Conservation (phyloP, 306 rosid genomes). For the Cicer cuneatum region DNA sequence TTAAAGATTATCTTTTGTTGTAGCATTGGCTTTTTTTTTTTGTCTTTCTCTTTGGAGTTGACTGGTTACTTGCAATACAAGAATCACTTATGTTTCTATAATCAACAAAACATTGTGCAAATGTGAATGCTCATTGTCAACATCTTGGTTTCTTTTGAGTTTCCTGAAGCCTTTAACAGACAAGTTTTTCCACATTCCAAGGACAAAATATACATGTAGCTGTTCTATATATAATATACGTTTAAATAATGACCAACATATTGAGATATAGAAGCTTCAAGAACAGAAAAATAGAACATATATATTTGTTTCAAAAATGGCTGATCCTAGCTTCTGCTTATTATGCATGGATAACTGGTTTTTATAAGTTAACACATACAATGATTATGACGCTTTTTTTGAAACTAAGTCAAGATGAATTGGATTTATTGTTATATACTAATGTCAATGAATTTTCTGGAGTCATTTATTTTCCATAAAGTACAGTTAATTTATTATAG, state of each 20-base stretch:
- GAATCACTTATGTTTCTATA: slow-evolving; percentile 24
- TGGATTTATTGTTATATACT: background rate
- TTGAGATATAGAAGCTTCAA: slow-evolving; percentile 39
- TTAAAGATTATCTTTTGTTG: background rate
- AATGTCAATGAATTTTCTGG: background rate
- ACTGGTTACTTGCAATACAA: slow-evolving; percentile 34
- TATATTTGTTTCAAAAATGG: slow-evolving; percentile 12
- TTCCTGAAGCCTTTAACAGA: slow-evolving; percentile 4
- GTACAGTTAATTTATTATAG: background rate
- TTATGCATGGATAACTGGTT: slow-evolving; percentile 1
- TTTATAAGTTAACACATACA: background rate
- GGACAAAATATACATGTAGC: slow-evolving; percentile 16
- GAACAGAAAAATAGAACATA: slow-evolving; percentile 21
- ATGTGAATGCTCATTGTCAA: slow-evolving; percentile 42
- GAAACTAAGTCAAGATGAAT: too few relatives aligned
- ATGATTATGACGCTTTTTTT: too few relatives aligned
- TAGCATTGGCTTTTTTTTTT: slow-evolving; percentile 30
- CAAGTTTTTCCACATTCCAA: slow-evolving; percentile 18
- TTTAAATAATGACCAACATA: slow-evolving; percentile 9
- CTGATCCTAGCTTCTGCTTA: slow-evolving; percentile 4
- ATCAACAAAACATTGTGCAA: slow-evolving; percentile 10
- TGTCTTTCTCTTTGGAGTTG: slow-evolving; percentile 30
- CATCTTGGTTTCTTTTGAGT: slow-evolving; percentile 3
- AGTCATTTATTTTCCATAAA: background rate
- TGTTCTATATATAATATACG: background rate